Evolutionary conservation across 768 basidiomycete species (phyloP), one percentile per base, ranked within the genome.

Genomic region (Tylopilus sp.): DNA sequence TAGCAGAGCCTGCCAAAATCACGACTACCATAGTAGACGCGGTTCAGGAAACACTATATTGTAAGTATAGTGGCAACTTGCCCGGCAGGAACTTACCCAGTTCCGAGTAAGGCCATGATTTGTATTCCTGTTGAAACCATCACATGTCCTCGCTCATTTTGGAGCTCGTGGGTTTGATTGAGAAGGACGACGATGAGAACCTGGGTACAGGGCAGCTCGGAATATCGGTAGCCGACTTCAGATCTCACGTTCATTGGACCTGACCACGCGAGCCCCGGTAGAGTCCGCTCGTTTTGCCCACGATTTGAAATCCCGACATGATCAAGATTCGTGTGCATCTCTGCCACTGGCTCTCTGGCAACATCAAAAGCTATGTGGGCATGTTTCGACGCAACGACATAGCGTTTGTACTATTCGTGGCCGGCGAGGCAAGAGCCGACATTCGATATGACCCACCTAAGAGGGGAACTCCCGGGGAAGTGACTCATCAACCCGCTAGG

Each of bases 241-340:
- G 8, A n/a, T 44, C 43, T 29, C 43, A 55, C 41, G 44, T 2
- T 37, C 37, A 36, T n/a, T 36, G 17, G 37, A 38, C n/a, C 3
- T 40, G 19, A 14, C 44, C 58, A 56, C 45, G 46, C 37, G 59
- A 51, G 49, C 3, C n/a, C n/a, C n/a, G n/a, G 58, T 25, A 34
- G 40, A 59, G 41, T 34, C 48, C 17, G 29, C 45, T 43, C 25
- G 40, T 29, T 22, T 44, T 17, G 34, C 34, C 14, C 34, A 28
- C 25, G 58, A 56, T 60, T 22, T 28, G 28, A 52, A 33, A 22
- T 43, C 31, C 26, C n/a, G 10, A 48, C 30, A 9, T 36, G 29
- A 48, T 49, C 25, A 48, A 8, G 26, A 24, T 58, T 31, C 19
- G 38, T 47, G 45, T 58, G 45, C 22, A 13, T 21, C 17, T 19